These are phyloP conservation scores for Begonia fuchsioides DNA, from an alignment of 306 rosid genomes.

Conservation along the genomic window DNA sequence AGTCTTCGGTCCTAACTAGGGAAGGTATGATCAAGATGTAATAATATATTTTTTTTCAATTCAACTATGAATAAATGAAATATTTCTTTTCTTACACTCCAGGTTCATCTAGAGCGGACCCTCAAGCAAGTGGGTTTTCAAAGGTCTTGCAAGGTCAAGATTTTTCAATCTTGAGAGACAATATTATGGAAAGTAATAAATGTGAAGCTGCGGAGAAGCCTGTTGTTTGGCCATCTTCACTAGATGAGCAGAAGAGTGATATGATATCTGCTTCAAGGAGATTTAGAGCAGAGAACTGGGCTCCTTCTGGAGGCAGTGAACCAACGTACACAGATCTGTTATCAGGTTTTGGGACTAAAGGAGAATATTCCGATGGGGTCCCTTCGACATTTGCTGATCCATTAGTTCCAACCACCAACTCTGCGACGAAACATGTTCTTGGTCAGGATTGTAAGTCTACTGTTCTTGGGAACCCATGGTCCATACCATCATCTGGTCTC, in stretches of 20 bases:
- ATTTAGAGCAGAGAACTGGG: conserved; percentile 49
- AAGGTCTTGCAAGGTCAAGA: conserved; percentile 99
- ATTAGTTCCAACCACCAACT: conserved; percentile 17
- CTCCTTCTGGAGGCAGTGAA: conserved; percentile 49
- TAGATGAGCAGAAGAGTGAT: conserved; percentile 53
- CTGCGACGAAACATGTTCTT: conserved; percentile 28
- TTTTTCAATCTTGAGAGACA: conserved; percentile 60
- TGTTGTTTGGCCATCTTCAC: conserved; percentile 37
- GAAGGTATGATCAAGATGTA: conserved; percentile 38
- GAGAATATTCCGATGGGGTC: conserved; percentile 25
- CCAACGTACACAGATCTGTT: conserved; percentile 62
- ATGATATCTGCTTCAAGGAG: conserved; percentile 50
- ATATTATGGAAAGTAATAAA: conserved; percentile 40
- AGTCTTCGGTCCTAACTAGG: conserved; percentile 68
- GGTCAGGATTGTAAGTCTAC: conserved; percentile 55
- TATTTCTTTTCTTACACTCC: not conserved
- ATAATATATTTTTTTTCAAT: too few relatives aligned
- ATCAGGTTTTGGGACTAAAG: conserved; percentile 53
- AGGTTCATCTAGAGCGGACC: conserved; percentile 53
- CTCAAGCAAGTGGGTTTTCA: conserved; percentile 49
- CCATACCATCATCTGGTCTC: conserved; percentile 35
- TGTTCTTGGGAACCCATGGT: conserved; percentile 31
- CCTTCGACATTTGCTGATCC: conserved; percentile 26
- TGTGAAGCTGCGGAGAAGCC: conserved; percentile 50
- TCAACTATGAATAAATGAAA: too few relatives aligned